Conservation (phyloP, 2,329 filamentous ascomycete genomes). For the Akanthomyces dipterigenus region DNA sequence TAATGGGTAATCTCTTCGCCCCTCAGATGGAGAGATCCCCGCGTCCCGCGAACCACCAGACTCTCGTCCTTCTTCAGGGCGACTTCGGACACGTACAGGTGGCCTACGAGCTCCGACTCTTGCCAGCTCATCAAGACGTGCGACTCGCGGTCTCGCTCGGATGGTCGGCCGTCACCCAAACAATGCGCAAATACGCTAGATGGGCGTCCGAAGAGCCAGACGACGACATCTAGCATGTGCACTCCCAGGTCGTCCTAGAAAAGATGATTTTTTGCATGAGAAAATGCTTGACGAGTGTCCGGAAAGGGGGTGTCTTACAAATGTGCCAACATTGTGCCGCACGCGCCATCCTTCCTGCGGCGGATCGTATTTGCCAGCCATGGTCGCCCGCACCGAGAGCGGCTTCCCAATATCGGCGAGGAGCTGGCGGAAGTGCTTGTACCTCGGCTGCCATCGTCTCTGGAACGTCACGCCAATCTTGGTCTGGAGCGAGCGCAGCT, state of each 20-base stretch:
- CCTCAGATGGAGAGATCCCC: not conserved
- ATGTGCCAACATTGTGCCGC: not conserved
- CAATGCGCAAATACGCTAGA: not conserved
- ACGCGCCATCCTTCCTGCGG: slow-evolving; percentile 3
- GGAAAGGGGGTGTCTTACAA: not conserved
- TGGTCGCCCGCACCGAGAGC: not conserved
- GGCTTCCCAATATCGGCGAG: not conserved
- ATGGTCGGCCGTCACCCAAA: not conserved
- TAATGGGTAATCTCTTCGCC: not conserved
- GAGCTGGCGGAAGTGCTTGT: not conserved
- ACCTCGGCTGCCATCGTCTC: slow-evolving; percentile 3
- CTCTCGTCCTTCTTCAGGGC: not conserved
- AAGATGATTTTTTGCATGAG: not conserved
- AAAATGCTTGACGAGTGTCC: not conserved
- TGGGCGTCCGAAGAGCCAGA: slow-evolving; percentile 6
- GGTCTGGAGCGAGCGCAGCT: not conserved
- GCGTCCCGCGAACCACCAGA: not conserved
- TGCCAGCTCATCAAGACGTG: not conserved
- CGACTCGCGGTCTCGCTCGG: slow-evolving; percentile 2
- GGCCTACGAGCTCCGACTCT: not conserved
- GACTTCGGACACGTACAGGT: slow-evolving; percentile 3
- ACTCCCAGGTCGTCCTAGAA: slow-evolving; percentile 5
- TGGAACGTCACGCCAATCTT: slow-evolving; percentile 2
- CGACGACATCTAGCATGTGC: slow-evolving; percentile 1
- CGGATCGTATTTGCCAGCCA: not conserved